Evolutionary conservation across 2,329 filamentous ascomycete genomes (phyloP).

Genomic region (Monosporascus sp.): DNA sequence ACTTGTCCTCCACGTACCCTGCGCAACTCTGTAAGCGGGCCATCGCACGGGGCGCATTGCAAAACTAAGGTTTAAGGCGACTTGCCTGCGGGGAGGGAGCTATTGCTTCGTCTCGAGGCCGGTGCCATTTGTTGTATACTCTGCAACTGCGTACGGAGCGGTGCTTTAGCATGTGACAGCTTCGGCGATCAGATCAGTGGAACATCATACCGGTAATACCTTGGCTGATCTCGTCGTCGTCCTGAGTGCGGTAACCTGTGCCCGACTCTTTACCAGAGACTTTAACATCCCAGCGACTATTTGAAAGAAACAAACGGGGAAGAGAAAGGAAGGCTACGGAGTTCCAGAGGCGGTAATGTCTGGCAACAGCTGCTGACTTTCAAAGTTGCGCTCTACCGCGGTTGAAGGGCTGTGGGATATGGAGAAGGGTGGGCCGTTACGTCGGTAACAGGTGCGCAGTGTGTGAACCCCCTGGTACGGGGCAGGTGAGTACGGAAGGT

Average conservation of each 20-base stretch:
- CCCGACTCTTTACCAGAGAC: constrained; percentile 28
- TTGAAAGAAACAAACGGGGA: constrained; percentile 7
- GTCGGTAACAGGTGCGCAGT: not conserved
- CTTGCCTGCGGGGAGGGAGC: constrained; percentile 50
- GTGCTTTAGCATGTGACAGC: constrained; percentile 10
- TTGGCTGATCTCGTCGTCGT: constrained; percentile 19
- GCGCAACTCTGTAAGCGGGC: constrained; percentile 7
- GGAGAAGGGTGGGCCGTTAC: not conserved
- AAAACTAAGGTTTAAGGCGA: not conserved
- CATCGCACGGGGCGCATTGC: not conserved
- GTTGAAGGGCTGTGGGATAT: not conserved
- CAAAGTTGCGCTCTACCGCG: not conserved
- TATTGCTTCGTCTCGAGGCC: constrained; percentile 48
- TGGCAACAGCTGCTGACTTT: not conserved
- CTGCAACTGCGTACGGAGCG: constrained; percentile 13
- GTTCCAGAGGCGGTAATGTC: not conserved
- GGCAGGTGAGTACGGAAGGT: too few species aligned
- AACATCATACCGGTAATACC: constrained; percentile 16
- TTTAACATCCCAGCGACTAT: constrained; percentile 25
- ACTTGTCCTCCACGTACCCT: constrained; percentile 77
- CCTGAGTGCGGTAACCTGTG: constrained; percentile 27
- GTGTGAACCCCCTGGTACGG: not conserved
- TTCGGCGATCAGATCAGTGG: not conserved
- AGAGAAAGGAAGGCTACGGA: not conserved
- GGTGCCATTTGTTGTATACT: constrained; percentile 45